phyloP scores from a whole-genome alignment of 2,329 filamentous ascomycete genomes.

The Pleurostoma richardsiae region DNA sequence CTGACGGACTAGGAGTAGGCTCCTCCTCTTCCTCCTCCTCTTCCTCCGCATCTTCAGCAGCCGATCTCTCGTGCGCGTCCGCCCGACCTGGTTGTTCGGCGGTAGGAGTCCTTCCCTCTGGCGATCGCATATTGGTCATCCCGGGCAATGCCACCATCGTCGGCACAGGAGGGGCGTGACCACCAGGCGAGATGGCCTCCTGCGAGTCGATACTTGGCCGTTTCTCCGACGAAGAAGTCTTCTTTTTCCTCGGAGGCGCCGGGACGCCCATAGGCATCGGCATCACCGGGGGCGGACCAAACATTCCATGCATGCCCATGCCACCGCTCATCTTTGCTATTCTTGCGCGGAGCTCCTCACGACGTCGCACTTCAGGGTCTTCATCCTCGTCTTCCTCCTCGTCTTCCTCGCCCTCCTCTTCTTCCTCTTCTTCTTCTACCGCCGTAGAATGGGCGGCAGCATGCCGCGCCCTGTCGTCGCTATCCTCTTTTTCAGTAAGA shows the following conservation, averaged over 20 bases:
- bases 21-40: slow-evolving; percentile 27
- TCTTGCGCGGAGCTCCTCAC: slow-evolving; percentile 82
- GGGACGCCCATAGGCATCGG: slow-evolving; percentile 49
- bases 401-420: slow-evolving; percentile 40
- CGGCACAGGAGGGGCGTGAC: slow-evolving; percentile 49
- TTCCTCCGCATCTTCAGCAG: slow-evolving; percentile 16
- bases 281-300: slow-evolving; percentile 66
- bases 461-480: slow-evolving; percentile 52
- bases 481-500: slow-evolving; percentile 67
- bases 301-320: slow-evolving; percentile 95
- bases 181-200: slow-evolving; percentile 35
- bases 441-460: slow-evolving; percentile 31
- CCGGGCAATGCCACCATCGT: slow-evolving; percentile 66
- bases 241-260: slow-evolving; percentile 52
- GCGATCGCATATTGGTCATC: slow-evolving; percentile 55
- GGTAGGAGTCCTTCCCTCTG: slow-evolving; percentile 33
- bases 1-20: slow-evolving; percentile 19
- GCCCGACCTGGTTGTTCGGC: slow-evolving; percentile 36
- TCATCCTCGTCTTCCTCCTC: slow-evolving; percentile 68
- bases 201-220: slow-evolving; percentile 36
- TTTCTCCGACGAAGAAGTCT: slow-evolving; percentile 33
- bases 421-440: slow-evolving; percentile 34
- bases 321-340: slow-evolving; percentile 99
- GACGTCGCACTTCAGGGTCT: slow-evolving; percentile 79
- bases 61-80: slow-evolving; percentile 1